Evolutionary conservation across 768 basidiomycete genomes (phyloP).

Genomic region (Tephrocybe sp.): DNA sequence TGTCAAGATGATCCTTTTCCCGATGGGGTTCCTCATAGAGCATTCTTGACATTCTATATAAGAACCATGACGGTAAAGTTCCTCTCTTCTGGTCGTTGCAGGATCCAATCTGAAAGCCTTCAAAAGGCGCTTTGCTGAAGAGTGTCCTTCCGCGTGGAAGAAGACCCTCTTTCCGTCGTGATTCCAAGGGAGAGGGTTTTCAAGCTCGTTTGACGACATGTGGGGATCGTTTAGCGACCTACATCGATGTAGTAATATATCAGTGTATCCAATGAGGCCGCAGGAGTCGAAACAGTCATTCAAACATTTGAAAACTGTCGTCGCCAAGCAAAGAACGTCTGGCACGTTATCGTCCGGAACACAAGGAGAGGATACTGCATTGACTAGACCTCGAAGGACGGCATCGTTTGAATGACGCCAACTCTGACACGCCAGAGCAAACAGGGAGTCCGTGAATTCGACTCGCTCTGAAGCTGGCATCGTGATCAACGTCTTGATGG

Average conservation of each 20-base stretch:
- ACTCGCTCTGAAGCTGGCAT: not conserved
- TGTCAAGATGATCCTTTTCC: conserved; percentile 1
- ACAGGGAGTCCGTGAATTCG: not conserved
- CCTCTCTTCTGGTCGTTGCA: not conserved
- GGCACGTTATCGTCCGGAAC: not conserved
- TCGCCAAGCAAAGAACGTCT: conserved; percentile 2
- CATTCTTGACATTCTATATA: conserved; percentile 10
- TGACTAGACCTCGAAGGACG: not conserved
- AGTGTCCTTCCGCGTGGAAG: not conserved
- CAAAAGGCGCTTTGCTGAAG: conserved; percentile 2
- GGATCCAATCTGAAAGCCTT: conserved; percentile 8
- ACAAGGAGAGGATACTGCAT: not conserved
- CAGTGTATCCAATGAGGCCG: not conserved
- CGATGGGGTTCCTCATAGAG: not conserved
- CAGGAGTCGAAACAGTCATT: no score
- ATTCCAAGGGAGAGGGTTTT: no score
- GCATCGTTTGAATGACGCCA: not conserved
- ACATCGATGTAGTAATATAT: conserved; percentile 3
- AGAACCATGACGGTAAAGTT: not conserved
- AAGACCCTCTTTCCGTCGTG: not conserved
- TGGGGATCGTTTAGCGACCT: no score
- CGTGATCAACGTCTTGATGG: not conserved
- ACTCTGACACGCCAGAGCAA: not conserved
- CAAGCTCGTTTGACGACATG: no score
- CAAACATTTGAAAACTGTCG: conserved; percentile 1